Percentiles rank a stretch among this genome's conserved stretches.
Conservation (phyloP, 306 rosid genomes). For the Luffa aegyptiaca region DNA sequence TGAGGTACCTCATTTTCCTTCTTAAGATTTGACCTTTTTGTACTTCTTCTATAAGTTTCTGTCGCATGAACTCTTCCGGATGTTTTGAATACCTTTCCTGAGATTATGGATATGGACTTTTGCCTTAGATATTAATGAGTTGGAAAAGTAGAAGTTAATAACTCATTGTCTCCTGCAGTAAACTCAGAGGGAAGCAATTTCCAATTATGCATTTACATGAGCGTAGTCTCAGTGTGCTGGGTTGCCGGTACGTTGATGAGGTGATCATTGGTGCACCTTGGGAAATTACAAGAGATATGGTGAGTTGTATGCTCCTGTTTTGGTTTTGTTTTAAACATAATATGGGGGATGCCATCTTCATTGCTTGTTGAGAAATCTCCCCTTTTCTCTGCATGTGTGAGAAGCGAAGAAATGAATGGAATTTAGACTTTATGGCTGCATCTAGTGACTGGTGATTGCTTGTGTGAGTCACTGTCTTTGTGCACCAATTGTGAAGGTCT, state of each 20-base stretch:
- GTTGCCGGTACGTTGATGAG: conserved; percentile 87
- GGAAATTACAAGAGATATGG: conserved; percentile 90
- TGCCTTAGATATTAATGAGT: not conserved
- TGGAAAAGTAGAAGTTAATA: not conserved
- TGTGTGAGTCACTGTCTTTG: not conserved
- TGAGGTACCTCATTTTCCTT: conserved; percentile 41
- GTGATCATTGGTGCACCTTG: conserved; percentile 97
- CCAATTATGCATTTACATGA: conserved; percentile 96
- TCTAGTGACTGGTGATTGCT: not conserved
- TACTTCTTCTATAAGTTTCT: not conserved
- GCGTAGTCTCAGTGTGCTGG: conserved; percentile 93
- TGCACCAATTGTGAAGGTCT: not conserved
- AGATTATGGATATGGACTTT: not conserved
- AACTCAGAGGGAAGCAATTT: conserved; percentile 57
- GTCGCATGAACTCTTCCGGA: not conserved
- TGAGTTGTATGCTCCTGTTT: conserved; percentile 21
- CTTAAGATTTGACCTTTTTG: not conserved
- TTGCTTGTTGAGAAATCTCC: not conserved
- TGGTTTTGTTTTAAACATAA: not conserved
- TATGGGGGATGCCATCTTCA: not conserved
- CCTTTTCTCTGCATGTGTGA: not conserved
- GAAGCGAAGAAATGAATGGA: not conserved
- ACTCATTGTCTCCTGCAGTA: conserved; percentile 38
- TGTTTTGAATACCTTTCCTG: not conserved
- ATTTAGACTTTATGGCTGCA: not conserved